Evolutionary conservation across 2,329 filamentous ascomycete genomes (phyloP).

Genomic region (Fusarium sp.): DNA sequence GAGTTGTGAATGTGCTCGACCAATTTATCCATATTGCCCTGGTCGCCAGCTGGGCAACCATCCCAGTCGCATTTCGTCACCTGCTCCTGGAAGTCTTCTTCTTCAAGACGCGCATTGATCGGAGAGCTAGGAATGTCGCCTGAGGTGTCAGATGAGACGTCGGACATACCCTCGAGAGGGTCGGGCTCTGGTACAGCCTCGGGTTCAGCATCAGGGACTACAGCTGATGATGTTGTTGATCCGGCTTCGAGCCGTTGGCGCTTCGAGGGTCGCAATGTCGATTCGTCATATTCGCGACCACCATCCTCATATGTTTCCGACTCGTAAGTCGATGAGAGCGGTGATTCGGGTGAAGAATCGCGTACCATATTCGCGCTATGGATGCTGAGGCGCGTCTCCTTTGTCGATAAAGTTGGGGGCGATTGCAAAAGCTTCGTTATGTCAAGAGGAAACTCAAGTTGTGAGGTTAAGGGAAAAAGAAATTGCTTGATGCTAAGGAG

Average conservation of each 20-base stretch:
- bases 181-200: conserved; percentile 63
- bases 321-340: conserved; percentile 61
- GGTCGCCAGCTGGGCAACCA: conserved; percentile 76
- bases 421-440: conserved; percentile 9
- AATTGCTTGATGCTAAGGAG: conserved; percentile 5
- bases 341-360: conserved; percentile 59
- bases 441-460: neutral
- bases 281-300: conserved; percentile 57
- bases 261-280: conserved; percentile 59
- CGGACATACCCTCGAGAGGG: conserved; percentile 70
- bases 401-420: conserved; percentile 16
- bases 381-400: conserved; percentile 41
- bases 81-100: conserved; percentile 81
- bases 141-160: conserved; percentile 91
- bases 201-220: conserved; percentile 57
- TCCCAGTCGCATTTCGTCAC: conserved; percentile 84
- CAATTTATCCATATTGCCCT: conserved; percentile 83
- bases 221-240: conserved; percentile 60
- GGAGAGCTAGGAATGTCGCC: conserved; percentile 83
- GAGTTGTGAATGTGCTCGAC: conserved; percentile 90
- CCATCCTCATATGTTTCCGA: conserved; percentile 63
- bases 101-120: conserved; percentile 74
- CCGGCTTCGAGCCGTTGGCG: conserved; percentile 60
- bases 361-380: conserved; percentile 52
- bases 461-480: neutral